A percentile compares a stretch with the other conserved stretches of the same genome.
These are phyloP conservation scores for Chrysanthemum makinoi DNA, from an alignment of 129 eudicot species.

Conservation along the genomic window DNA sequence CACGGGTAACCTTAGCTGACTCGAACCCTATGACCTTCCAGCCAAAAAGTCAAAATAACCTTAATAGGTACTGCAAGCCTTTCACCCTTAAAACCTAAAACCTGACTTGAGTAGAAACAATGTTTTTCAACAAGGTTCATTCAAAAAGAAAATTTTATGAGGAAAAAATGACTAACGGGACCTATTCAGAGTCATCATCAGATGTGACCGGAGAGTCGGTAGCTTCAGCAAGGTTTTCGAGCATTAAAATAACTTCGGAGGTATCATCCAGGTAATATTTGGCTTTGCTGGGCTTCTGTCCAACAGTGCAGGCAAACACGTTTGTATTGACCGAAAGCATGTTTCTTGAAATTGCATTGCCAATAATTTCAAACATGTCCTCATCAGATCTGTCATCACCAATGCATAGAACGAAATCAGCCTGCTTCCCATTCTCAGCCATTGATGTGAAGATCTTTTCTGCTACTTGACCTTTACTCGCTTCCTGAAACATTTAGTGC, in stretches of 20 bases:
- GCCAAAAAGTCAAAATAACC: slow-evolving; percentile 22
- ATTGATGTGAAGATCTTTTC: slow-evolving; percentile 72
- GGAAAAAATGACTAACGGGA: slow-evolving; percentile 15
- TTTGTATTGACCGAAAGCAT: slow-evolving; percentile 61
- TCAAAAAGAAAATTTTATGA: slow-evolving; percentile 9
- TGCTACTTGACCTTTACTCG: slow-evolving; percentile 82
- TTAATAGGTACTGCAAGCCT: too few species aligned
- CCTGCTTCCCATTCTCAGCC: slow-evolving; percentile 56
- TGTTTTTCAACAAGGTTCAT: slow-evolving; percentile 22
- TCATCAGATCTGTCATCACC: slow-evolving; percentile 96
- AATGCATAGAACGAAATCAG: slow-evolving; percentile 84
- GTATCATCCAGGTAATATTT: slow-evolving; percentile 84
- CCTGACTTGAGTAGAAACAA: slow-evolving; percentile 21
- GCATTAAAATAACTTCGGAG: slow-evolving; percentile 65
- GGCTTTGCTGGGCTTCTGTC: slow-evolving; percentile 96
- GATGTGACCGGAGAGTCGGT: slow-evolving; percentile 65
- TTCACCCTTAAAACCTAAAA: slow-evolving; percentile 23
- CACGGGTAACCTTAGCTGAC: slow-evolving; percentile 17
- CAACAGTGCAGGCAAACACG: slow-evolving; percentile 90
- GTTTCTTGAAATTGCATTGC: slow-evolving; percentile 56
- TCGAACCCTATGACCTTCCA: slow-evolving; percentile 32
- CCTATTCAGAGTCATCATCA: slow-evolving; percentile 34
- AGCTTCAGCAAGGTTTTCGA: slow-evolving; percentile 77
- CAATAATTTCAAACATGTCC: slow-evolving; percentile 89
- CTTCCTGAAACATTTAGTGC: slow-evolving; percentile 52